Evolutionary conservation across 805 yeast species (phyloP).

Genomic region (Zygotorulaspora danielsina): DNA sequence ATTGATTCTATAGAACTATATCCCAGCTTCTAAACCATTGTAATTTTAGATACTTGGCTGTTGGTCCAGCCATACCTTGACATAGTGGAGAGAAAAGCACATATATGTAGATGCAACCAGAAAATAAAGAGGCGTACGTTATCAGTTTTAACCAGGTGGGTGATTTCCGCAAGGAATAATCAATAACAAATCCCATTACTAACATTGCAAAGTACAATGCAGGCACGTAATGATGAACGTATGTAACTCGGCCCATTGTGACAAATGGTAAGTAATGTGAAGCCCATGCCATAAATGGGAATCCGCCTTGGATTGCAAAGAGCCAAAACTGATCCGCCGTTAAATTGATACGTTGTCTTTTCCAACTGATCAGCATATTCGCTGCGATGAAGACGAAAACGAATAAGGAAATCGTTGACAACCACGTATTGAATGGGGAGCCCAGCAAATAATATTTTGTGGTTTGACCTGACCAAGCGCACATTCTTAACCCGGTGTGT

Average conservation of each 20-base stretch:
- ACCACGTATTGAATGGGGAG: conserved; percentile 75
- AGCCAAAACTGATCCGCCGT: conserved; percentile 40
- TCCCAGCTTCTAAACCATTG: conserved; percentile 58
- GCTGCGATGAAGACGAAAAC: conserved; percentile 43
- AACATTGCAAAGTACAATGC: conserved; percentile 92
- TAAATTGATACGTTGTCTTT: conserved; percentile 58
- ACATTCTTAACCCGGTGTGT: conserved; percentile 68
- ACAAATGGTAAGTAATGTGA: conserved; percentile 86
- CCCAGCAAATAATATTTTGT: conserved; percentile 67
- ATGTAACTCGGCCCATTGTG: conserved; percentile 93
- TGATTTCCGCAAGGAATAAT: conserved; percentile 24
- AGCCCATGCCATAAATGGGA: conserved; percentile 89
- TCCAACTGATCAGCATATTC: conserved; percentile 51
- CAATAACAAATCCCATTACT: conserved; percentile 42
- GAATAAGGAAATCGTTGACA: conserved; percentile 59
- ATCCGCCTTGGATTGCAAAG: conserved; percentile 60
- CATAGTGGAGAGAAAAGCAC: conserved; percentile 61
- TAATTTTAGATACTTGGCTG: conserved; percentile 45
- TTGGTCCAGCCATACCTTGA: conserved; percentile 72
- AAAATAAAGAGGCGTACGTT: conserved; percentile 45
- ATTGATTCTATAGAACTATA: conserved; percentile 34
- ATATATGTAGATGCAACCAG: conserved; percentile 51
- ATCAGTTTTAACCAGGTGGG: conserved; percentile 26
- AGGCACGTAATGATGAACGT: conserved; percentile 95
- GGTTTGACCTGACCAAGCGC: conserved; percentile 60